Evolutionary conservation across 1,284 basidiomycete species (phyloP).

Genomic region (Malassezia dermatis): DNA sequence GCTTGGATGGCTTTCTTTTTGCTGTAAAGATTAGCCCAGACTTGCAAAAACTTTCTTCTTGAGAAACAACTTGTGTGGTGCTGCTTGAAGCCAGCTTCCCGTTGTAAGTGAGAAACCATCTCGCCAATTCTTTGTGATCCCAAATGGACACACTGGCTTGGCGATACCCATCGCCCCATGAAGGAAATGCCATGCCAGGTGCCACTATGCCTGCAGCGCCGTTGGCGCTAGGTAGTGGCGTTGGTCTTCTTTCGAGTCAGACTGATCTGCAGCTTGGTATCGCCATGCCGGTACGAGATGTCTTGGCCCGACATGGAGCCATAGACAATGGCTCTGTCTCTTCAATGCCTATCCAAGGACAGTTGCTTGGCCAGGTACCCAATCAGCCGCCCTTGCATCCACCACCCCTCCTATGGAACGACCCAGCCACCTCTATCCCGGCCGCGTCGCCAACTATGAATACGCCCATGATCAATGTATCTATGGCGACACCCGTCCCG

Average conservation of each 20-base stretch:
- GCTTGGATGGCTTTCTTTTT: background rate
- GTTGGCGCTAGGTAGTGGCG: background rate
- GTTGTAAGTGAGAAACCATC: background rate
- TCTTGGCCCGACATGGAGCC: background rate
- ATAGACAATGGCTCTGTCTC: background rate
- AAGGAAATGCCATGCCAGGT: background rate
- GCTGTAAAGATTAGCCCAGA: background rate
- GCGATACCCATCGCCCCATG: background rate
- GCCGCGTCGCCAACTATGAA: background rate
- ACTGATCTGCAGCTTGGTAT: background rate
- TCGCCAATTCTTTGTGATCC: background rate
- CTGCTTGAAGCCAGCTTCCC: background rate
- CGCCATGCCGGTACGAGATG: background rate
- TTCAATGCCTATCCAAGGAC: background rate
- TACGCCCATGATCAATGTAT: background rate
- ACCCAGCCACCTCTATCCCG: background rate
- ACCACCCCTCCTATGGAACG: background rate
- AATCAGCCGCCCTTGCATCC: background rate
- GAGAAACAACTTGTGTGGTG: background rate
- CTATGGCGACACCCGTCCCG: background rate
- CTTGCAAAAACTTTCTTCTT: background rate
- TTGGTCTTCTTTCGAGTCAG: background rate
- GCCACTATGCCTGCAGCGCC: background rate
- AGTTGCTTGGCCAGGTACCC: background rate
- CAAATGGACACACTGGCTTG: background rate